Percentiles rank a stretch among this genome's conserved stretches.
These are phyloP conservation scores for Panellus pusillus DNA, from an alignment of 768 basidiomycete genomes.

Conservation along the genomic window DNA sequence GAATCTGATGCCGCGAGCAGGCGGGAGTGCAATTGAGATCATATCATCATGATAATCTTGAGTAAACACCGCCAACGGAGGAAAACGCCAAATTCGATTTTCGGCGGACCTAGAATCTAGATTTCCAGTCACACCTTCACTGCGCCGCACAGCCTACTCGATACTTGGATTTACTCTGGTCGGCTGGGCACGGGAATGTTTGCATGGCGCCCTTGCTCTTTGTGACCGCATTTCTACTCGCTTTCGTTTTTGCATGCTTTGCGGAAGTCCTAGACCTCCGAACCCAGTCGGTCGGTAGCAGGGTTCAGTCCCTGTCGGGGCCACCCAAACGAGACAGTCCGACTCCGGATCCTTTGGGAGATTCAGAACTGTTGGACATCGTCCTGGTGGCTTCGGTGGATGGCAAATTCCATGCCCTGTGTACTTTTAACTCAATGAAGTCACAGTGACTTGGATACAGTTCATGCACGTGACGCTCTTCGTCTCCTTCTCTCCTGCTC, in stretches of 20 bases:
- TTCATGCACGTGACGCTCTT: too few relatives aligned
- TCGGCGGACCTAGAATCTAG: background rate
- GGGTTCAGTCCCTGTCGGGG: conserved; percentile 30
- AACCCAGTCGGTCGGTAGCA: conserved; percentile 17
- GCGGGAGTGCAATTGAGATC: too few relatives aligned
- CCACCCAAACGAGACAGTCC: conserved; percentile 20
- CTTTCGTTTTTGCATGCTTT: conserved; percentile 30
- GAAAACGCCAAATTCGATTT: too few relatives aligned
- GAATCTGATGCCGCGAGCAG: too few relatives aligned
- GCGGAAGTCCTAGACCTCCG: conserved; percentile 33
- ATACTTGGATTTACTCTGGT: background rate
- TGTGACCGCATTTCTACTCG: conserved; percentile 25
- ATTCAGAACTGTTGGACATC: conserved; percentile 72
- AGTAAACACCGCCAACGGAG: too few relatives aligned
- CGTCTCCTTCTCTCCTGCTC: too few relatives aligned
- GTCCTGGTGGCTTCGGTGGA: conserved; percentile 92
- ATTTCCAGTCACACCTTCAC: background rate
- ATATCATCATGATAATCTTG: too few relatives aligned
- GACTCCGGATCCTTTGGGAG: conserved; percentile 30
- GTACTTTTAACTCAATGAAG: too few relatives aligned
- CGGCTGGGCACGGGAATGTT: conserved; percentile 11
- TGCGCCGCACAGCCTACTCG: background rate
- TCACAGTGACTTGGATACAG: too few relatives aligned
- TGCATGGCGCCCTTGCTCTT: conserved; percentile 37
- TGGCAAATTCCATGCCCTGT: conserved; percentile 91